Percentiles rank a stretch among this genome's conserved stretches.
Conservation (phyloP, 176 grass and related monocot genomes). For the Oryza officinalis region DNA sequence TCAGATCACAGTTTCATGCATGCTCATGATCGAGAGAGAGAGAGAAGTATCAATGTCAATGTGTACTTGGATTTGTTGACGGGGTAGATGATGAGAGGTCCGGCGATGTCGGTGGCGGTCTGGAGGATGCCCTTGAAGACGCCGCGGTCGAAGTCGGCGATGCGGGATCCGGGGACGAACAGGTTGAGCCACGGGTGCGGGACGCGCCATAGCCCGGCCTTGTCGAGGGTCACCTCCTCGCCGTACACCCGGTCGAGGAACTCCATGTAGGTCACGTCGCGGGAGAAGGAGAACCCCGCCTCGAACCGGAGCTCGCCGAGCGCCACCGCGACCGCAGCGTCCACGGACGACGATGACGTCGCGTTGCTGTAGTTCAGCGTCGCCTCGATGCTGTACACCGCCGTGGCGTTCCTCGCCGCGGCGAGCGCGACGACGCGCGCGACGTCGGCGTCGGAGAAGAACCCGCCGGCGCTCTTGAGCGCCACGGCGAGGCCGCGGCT, state of each 20-base stretch:
- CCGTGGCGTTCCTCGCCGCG: slow-evolving; percentile 15
- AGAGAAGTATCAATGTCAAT: neutral
- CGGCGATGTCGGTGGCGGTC: slow-evolving; percentile 47
- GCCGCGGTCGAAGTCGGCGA: slow-evolving; percentile 63
- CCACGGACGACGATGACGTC: neutral
- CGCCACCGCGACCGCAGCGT: slow-evolving; percentile 31
- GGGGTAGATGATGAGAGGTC: slow-evolving; percentile 64
- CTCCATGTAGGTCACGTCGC: slow-evolving; percentile 47
- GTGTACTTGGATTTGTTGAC: slow-evolving; percentile 68
- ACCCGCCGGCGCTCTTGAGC: slow-evolving; percentile 41
- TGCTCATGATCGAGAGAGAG: neutral
- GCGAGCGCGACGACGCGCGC: slow-evolving; percentile 40
- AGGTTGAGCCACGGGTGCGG: slow-evolving; percentile 85
- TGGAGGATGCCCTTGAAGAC: slow-evolving; percentile 70
- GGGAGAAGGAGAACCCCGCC: slow-evolving; percentile 51
- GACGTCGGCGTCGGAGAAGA: slow-evolving; percentile 57
- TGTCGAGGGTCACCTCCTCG: slow-evolving; percentile 47
- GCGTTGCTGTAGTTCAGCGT: slow-evolving; percentile 49
- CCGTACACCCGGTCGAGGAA: slow-evolving; percentile 68
- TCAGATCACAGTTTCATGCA: neutral
- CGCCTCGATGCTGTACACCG: slow-evolving; percentile 77
- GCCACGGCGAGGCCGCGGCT: slow-evolving; percentile 47
- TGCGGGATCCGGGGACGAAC: slow-evolving; percentile 61
- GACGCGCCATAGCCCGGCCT: slow-evolving; percentile 56
- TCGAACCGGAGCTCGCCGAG: slow-evolving; percentile 46